A percentile compares a stretch with the other conserved stretches of the same genome.
phyloP scores from a whole-genome alignment of 2,329 filamentous ascomycete genomes.

The Mycosphaerella sp. region DNA sequence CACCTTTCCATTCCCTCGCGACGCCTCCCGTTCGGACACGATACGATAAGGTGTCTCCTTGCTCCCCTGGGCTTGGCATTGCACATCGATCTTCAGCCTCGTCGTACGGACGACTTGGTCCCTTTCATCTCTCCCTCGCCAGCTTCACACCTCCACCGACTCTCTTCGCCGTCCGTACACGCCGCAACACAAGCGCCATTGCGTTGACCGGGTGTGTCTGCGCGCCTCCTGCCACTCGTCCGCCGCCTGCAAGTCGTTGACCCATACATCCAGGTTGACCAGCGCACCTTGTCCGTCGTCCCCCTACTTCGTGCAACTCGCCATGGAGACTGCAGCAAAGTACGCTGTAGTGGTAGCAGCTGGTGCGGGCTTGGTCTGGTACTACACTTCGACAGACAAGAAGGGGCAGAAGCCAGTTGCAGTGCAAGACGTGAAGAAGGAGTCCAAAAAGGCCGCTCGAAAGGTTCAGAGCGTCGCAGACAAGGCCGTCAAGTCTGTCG shows the following conservation, averaged over 20 bases:
- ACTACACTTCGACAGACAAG: conserved; percentile 15
- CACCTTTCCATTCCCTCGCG: background rate
- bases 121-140: background rate
- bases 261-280: background rate
- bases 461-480: conserved; percentile 10
- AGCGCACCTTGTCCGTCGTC: background rate
- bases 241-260: background rate
- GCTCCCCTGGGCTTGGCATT: background rate
- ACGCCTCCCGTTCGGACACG: no score
- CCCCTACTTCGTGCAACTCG: background rate
- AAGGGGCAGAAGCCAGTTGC: conserved; percentile 6
- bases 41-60: no score
- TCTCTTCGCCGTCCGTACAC: background rate
- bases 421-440: conserved; percentile 8
- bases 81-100: background rate
- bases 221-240: background rate
- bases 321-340: conserved; percentile 9
- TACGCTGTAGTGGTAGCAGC: conserved; percentile 7
- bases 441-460: conserved; percentile 11
- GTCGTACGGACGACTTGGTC: background rate
- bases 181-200: background rate
- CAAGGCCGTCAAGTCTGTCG: conserved; percentile 5
- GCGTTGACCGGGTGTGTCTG: background rate
- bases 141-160: background rate
- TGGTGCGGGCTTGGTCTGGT: conserved; percentile 5